Percentiles rank a stretch among this genome's conserved stretches.
These are phyloP conservation scores for Globisporangium solare DNA, from an alignment of 352 stramenopile species.

Conservation along the genomic window DNA sequence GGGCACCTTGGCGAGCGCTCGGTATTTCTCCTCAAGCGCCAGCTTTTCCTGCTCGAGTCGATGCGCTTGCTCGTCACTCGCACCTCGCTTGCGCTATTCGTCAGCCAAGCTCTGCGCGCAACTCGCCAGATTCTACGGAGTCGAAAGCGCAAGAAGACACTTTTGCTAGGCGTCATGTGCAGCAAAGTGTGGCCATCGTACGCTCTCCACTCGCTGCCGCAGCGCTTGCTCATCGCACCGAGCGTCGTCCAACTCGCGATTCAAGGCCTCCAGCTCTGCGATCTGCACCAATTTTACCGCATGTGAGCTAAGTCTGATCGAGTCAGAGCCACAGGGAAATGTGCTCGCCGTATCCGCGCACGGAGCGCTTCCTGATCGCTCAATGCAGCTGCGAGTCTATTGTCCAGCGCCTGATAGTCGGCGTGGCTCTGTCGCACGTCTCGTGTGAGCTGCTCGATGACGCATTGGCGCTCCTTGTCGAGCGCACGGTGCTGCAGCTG, in stretches of 20 bases:
- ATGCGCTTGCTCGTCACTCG: conserved; percentile 12
- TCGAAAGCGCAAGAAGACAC: background rate
- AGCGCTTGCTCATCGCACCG: background rate
- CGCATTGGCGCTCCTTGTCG: conserved; percentile 16
- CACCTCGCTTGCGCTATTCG: conserved; percentile 17
- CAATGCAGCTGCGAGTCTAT: conserved; percentile 17
- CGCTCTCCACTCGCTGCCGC: conserved; percentile 6
- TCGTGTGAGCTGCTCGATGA: conserved; percentile 25
- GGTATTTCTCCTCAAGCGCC: conserved; percentile 39
- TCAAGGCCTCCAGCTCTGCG: conserved; percentile 21
- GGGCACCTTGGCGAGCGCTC: conserved; percentile 27
- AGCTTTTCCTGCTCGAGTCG: conserved; percentile 31
- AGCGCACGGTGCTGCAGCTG: conserved; percentile 20
- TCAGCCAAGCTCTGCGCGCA: background rate
- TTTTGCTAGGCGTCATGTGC: background rate
- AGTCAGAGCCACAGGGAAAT: background rate
- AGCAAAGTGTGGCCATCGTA: background rate
- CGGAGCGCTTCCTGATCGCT: conserved; percentile 23
- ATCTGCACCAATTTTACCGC: background rate
- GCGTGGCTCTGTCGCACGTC: conserved; percentile 23
- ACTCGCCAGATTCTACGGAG: conserved; percentile 1
- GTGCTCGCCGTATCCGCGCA: conserved; percentile 8
- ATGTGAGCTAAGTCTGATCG: background rate
- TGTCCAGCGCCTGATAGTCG: conserved; percentile 24
- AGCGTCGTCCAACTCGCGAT: conserved; percentile 13